Conservation (phyloP, 164 flowering plant species). For the grape (Vitis vinifera) region ASM3070453v1 NC_081812.1:977001-977500, state of each 20-base stretch:
- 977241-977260: neutral
- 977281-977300: neutral
- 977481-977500: conserved; percentile 69
- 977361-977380: conserved; percentile 69
- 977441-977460: conserved; percentile 58
- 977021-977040: conserved; percentile 58
- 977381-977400: conserved; percentile 73
- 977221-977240: conserved; percentile 3
- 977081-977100: conserved; percentile 39
- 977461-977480: conserved; percentile 72
- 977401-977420: conserved; percentile 83
- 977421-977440: conserved; percentile 71
- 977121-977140: conserved; percentile 32
- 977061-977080: conserved; percentile 87
- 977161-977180: neutral
- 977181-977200: neutral
- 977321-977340: conserved; percentile 2
- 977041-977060: conserved; percentile 78
- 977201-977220: neutral
- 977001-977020: conserved; percentile 69
- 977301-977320: neutral
- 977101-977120: neutral
- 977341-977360: conserved; percentile 35
- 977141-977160: conserved; percentile 34
- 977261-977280: neutral